Percentiles rank a stretch among this genome's conserved stretches.
Conservation (phyloP, 345 rosid species). For the sweet orange (Citrus sinensis) region DVS_A1.0 CM039164.1:23022501-23023000, state of each 20-base stretch:
- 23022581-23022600: no score
- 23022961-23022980: background rate
- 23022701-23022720: background rate
- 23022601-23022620: no score
- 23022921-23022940: background rate
- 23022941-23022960: background rate
- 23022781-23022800: constrained; percentile 35
- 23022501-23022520: constrained; percentile 9
- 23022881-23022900: background rate
- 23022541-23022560: background rate
- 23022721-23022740: background rate
- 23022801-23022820: constrained; percentile 97
- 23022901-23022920: background rate
- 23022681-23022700: background rate
- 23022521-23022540: background rate
- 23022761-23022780: background rate
- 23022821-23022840: constrained; percentile 80
- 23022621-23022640: background rate
- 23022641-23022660: background rate
- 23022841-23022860: constrained; percentile 52
- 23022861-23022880: constrained; percentile 42
- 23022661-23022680: background rate
- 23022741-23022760: background rate
- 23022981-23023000: background rate
- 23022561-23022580: background rate